These are phyloP conservation scores for Phytopythium delawarense DNA, from an alignment of 352 stramenopile species.

Conservation along the genomic window DNA sequence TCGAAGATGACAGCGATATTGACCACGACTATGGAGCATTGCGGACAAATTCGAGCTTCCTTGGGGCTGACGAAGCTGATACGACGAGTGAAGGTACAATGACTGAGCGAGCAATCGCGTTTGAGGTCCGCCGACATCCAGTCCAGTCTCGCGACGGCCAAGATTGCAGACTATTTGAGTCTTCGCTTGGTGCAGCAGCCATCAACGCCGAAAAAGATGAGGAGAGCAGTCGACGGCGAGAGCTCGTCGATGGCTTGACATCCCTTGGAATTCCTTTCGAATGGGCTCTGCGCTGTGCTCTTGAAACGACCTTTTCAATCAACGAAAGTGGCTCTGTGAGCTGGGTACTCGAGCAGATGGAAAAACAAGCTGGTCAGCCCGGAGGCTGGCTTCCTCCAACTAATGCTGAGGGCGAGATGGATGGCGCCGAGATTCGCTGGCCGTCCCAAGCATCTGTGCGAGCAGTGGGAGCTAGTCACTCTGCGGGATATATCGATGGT, in stretches of 20 bases:
- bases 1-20: slow-evolving; percentile 16
- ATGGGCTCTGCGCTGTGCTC: slow-evolving; percentile 63
- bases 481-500: not conserved
- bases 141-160: not conserved
- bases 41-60: not conserved
- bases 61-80: not conserved
- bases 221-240: slow-evolving; percentile 22
- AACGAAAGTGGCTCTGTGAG: slow-evolving; percentile 71
- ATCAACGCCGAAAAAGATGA: not conserved
- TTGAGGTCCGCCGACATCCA: not conserved
- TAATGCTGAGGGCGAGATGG: not conserved
- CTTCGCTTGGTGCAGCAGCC: not conserved
- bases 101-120: not conserved
- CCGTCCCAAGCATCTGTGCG: not conserved
- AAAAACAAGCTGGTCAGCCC: slow-evolving; percentile 38
- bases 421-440: not conserved
- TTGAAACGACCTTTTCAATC: slow-evolving; percentile 34
- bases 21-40: slow-evolving; percentile 2
- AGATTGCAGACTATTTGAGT: not conserved
- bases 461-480: not conserved
- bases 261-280: slow-evolving; percentile 82
- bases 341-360: slow-evolving; percentile 91
- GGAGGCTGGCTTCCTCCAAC: not conserved
- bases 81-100: not conserved
- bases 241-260: slow-evolving; percentile 74